phyloP scores from a whole-genome alignment of 2,329 filamentous ascomycete species.

The Aureobasidium sp. region DNA sequence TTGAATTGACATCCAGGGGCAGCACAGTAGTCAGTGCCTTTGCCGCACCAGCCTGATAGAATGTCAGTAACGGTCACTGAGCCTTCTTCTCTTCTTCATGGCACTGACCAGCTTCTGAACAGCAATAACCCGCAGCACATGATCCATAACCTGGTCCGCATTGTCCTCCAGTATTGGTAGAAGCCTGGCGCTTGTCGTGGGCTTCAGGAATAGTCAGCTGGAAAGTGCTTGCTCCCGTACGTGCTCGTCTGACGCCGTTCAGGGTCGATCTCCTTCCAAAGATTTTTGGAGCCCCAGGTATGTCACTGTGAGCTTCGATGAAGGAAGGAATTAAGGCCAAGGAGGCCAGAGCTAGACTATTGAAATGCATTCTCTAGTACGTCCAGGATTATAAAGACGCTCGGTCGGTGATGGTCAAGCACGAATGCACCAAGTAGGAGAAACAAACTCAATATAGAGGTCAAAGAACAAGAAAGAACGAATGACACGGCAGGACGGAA shows the following conservation, averaged over 20 bases:
- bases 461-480: neutral
- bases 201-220: neutral
- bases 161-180: slow-evolving; percentile 10
- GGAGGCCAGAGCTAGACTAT: neutral
- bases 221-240: neutral
- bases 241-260: neutral
- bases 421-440: neutral
- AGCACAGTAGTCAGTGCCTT: slow-evolving; percentile 49
- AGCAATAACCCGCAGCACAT: slow-evolving; percentile 12
- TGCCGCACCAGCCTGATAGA: slow-evolving; percentile 37
- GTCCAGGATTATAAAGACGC: neutral
- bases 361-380: slow-evolving; percentile 8
- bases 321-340: neutral
- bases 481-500: neutral
- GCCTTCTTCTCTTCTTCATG: neutral
- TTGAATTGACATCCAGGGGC: slow-evolving; percentile 56
- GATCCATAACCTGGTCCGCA: slow-evolving; percentile 7
- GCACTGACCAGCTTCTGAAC: slow-evolving; percentile 7
- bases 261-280: neutral
- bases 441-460: neutral
- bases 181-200: slow-evolving; percentile 4
- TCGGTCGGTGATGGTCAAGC: neutral
- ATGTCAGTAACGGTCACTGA: neutral
- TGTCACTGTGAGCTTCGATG: slow-evolving; percentile 1
- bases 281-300: slow-evolving; percentile 6